Evolutionary conservation across 257 asterid genomes (phyloP), one percentile per base, ranked within the genome.

Genomic region (Solanum phureja): DNA sequence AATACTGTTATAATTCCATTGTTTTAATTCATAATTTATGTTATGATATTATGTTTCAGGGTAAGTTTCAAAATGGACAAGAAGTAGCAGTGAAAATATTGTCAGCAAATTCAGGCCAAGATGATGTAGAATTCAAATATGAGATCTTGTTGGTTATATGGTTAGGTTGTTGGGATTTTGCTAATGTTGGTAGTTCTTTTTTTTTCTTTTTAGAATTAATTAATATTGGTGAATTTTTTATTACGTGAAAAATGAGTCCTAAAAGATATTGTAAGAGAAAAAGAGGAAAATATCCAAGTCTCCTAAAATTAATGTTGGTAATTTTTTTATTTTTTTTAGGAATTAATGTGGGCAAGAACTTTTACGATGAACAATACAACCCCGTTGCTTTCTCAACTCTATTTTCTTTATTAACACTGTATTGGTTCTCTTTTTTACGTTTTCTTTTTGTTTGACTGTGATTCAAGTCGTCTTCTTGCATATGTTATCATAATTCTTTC

Each of bases 21-120:
- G 74, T 13, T 34, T 37, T 40, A 27, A 64, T 64, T 19, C 31
- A 68, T 72, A 21, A 69, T 66, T 24, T 66, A n/a, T 66, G 73
- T 66, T 66, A 8, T 62, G 69, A 62, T 10, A 62, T 62, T 40
- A 12, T 79, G 42, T 62, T 11, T 75, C 83, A 89, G 89, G 90
- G 90, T 86, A 88, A 52, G 62, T 7, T 52, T 52, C 62, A 16
- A 52, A 52, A 52, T 52, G 23, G 62, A 52, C 62, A 52, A 71
- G 64, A 18, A 18, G 37, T 91, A 83, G 93, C 91, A 0, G 90
- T 88, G 76, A 91, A 89, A 69, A 88, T 89, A 23, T n/a, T 89
- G 24, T 89, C 87, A 14, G 79, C 33, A 69, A 40, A 27, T 7
- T 89, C 90, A 35, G 8, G 42, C 7, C 90, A 84, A 86, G 90